Evolutionary conservation across 257 asterid species (phyloP), one percentile per base, ranked within the genome.

Genomic region (Salvia splendens): DNA sequence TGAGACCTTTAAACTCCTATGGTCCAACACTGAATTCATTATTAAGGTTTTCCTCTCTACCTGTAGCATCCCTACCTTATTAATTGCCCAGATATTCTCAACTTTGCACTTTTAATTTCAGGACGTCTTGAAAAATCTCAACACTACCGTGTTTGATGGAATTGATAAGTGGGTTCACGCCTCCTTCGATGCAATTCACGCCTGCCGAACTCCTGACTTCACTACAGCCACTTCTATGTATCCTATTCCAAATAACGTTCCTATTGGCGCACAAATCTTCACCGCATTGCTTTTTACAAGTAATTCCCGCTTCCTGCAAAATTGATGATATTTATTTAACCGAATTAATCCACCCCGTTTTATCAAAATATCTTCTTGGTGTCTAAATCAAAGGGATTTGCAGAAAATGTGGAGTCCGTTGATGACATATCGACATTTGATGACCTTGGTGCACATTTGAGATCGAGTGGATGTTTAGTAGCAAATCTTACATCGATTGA

Each of bases 331-430:
- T 46, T 7, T 3, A 3, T 68, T n/a, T 61, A n/a, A 73, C 65
- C 43, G 16, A 36, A 36, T 30, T 59, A 36, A 35, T 41, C 61
- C 32, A 48, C 33, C 51, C 42, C n/a, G 56, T 17, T 65, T 52
- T 24, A 69, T 51, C 51, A 30, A 35, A 24, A n/a, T 35, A 4
- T n/a, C 45, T n/a, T 66, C 42, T 46, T 7, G 12, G 47, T 56
- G 36, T 49, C 61, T 4, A 67, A 24, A 42, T 75, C 11, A 12
- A 12, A 8, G 54, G 20, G 33, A 58, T 78, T 71, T 77, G 78
- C 86, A 89, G 97, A 84, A 73, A 94, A 91, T 69, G 68, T 94
- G 80, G 99, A 94, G 60, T 81, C 81, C 60, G 97, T 88, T 53
- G 99, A 94, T 78, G 97, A 91, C 79, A 77, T 85, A 72, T 61